Evolutionary conservation across 441 rosid species (phyloP), one percentile per base, ranked within the genome.

Genomic region (Gossypium trilobum): DNA sequence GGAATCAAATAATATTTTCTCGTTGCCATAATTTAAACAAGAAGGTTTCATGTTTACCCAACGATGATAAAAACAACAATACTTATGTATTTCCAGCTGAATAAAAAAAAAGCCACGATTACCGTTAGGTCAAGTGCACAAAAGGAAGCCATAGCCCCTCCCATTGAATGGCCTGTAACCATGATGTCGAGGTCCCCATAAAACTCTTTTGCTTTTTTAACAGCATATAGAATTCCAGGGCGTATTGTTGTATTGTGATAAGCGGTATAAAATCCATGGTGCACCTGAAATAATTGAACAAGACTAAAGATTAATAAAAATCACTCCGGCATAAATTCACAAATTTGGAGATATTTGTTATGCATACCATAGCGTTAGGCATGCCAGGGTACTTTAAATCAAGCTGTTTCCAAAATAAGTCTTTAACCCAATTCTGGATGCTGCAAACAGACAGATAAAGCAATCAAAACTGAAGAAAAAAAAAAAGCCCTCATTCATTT

Each of bases 111-210:
- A 74, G n/a, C 3, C 23, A 64, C 68, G 27, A 17, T 86, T 89
- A 92, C 97, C 19, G 72, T 77, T 70, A 95, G 84, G 85, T 95
- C 97, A 71, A 95, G 87, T 72, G 89, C 95, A 68, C 97, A 90
- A 74, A 91, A 95, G 64, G 97, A 77, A 69, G 97, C 96, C 94
- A 95, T 92, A 52, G 99, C 93, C 74, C 93, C 99, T 79, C 99
- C 97, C 99, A 54, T 92, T 39, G 99, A 94, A 86, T 94, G 99
- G 29, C 99, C 96, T 1, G 96, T 94, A 80, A 90, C 93, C 39
- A 92, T 86, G 77, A 95, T 81, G 42, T 82, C 82, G 78, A 91
- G 82, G 2, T 78, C 82, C 25, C 97, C 97, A 74, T 92, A 89
- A 69, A 59, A 51, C 46, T 83, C 64, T 82, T 81, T 87, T 3